Evolutionary conservation across 768 basidiomycete species (phyloP).

Genomic region (Russula virescens): DNA sequence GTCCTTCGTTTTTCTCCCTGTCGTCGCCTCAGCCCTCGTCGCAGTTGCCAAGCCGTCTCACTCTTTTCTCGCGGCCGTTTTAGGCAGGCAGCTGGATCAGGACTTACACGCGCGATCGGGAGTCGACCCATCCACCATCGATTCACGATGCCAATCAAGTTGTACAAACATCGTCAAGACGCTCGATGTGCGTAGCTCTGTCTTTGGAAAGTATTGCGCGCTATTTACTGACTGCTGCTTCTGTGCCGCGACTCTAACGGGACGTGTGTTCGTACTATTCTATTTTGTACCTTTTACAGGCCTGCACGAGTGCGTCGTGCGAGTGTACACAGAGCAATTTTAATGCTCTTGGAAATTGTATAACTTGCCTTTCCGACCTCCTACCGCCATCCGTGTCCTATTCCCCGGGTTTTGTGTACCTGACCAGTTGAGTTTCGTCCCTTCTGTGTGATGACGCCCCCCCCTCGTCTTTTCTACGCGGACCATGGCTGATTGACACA

Average conservation of each 20-base stretch:
- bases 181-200: not conserved
- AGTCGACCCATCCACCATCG: not conserved
- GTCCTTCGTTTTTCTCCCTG: not conserved
- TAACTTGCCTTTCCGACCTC: slow-evolving; percentile 1
- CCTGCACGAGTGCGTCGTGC: not conserved
- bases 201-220: no score
- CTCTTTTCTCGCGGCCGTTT: not conserved
- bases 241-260: not conserved
- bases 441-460: not conserved
- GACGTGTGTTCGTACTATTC: no score
- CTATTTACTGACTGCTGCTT: not conserved
- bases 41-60: not conserved
- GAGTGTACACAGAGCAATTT: slow-evolving; percentile 9
- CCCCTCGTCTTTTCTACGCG: not conserved
- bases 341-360: not conserved
- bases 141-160: not conserved
- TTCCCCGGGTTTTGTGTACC: not conserved
- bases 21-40: not conserved
- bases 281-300: not conserved
- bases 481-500: not conserved
- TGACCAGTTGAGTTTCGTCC: not conserved
- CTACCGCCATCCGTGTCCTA: not conserved
- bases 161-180: slow-evolving; percentile 4
- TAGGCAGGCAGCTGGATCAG: not conserved
- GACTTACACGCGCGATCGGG: not conserved